Evolutionary conservation across 73 alveolate species (phyloP).

Genomic region (Paramecium pentaurelia): DNA sequence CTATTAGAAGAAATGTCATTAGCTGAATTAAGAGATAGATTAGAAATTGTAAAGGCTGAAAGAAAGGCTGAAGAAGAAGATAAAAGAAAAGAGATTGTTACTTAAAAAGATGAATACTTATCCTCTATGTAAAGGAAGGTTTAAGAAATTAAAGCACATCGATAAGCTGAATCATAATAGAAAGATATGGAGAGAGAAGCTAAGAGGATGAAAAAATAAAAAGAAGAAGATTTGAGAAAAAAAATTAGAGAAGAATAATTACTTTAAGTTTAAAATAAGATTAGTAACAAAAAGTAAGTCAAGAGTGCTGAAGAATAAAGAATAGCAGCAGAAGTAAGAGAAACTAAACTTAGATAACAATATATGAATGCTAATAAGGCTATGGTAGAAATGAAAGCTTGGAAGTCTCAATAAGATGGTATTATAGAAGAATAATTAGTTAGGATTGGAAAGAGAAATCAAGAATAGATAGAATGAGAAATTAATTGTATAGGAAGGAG

Average conservation of each 20-base stretch:
- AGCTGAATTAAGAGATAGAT: conserved; percentile 90
- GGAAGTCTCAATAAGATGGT: conserved; percentile 94
- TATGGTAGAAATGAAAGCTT: conserved; percentile 94
- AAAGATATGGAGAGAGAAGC: conserved; percentile 83
- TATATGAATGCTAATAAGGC: conserved; percentile 93
- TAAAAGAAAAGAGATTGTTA: conserved; percentile 83
- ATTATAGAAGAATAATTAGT: neutral
- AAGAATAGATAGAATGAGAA: conserved; percentile 87
- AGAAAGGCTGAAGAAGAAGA: conserved; percentile 82
- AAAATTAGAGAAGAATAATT: conserved; percentile 92
- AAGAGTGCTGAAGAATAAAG: conserved; percentile 92
- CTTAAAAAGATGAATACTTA: conserved; percentile 69
- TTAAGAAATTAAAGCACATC: conserved; percentile 57
- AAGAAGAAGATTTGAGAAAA: conserved; percentile 80
- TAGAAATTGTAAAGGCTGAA: conserved; percentile 84
- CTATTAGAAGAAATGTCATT: conserved; percentile 95
- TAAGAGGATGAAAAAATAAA: conserved; percentile 75
- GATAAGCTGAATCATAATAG: neutral
- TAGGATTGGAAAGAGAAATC: conserved; percentile 94
- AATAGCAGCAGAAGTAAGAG: conserved; percentile 93
- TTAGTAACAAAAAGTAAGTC: conserved; percentile 83
- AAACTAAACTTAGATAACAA: conserved; percentile 91
- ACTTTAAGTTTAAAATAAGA: conserved; percentile 86
- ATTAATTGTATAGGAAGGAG: conserved; percentile 86
- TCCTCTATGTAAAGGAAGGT: conserved; percentile 49